Percentiles rank a stretch among this genome's conserved stretches.
phyloP scores from a whole-genome alignment of 2,329 filamentous ascomycete genomes.

The Penicillium corylophilum region DNA sequence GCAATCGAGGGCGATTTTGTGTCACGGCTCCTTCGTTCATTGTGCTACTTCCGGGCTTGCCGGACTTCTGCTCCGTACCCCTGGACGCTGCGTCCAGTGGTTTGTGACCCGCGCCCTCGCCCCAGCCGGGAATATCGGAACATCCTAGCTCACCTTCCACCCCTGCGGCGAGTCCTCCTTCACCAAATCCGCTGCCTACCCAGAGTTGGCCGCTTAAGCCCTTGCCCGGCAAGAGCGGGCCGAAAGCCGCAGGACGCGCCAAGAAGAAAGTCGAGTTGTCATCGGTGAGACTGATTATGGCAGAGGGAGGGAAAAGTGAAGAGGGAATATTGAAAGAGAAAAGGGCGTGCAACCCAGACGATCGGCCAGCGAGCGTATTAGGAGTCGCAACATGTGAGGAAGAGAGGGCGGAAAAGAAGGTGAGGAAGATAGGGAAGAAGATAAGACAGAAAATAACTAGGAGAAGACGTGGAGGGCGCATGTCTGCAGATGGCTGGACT shows the following conservation, averaged over 20 bases:
- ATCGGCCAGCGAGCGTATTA: constrained; percentile 38
- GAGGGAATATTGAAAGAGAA: constrained; percentile 74
- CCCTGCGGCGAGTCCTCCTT: constrained; percentile 55
- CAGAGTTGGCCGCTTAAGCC: constrained; percentile 88
- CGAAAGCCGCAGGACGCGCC: constrained; percentile 89
- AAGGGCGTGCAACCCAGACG: constrained; percentile 55
- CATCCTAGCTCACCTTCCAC: constrained; percentile 87
- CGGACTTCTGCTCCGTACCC: constrained; percentile 19
- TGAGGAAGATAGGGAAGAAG: constrained; percentile 50
- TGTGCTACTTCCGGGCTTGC: constrained; percentile 25
- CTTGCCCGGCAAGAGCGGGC: constrained; percentile 69
- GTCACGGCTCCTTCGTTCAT: constrained; percentile 20
- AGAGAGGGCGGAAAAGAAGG: constrained; percentile 47
- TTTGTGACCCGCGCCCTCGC: constrained; percentile 55
- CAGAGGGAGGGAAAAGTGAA: constrained; percentile 90
- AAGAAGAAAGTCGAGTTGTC: constrained; percentile 98
- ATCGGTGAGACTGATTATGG: constrained; percentile 92
- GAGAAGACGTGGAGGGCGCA: constrained; percentile 50
- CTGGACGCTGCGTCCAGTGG: constrained; percentile 24
- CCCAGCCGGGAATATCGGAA: constrained; percentile 90
- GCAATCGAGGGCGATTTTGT: constrained; percentile 22
- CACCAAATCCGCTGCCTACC: constrained; percentile 89
- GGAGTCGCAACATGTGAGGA: constrained; percentile 39
- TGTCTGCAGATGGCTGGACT: constrained; percentile 25
- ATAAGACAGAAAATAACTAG: constrained; percentile 49